Evolutionary conservation across 2,329 filamentous ascomycete genomes (phyloP).

Genomic region (Aspergillus quadrilineatus): DNA sequence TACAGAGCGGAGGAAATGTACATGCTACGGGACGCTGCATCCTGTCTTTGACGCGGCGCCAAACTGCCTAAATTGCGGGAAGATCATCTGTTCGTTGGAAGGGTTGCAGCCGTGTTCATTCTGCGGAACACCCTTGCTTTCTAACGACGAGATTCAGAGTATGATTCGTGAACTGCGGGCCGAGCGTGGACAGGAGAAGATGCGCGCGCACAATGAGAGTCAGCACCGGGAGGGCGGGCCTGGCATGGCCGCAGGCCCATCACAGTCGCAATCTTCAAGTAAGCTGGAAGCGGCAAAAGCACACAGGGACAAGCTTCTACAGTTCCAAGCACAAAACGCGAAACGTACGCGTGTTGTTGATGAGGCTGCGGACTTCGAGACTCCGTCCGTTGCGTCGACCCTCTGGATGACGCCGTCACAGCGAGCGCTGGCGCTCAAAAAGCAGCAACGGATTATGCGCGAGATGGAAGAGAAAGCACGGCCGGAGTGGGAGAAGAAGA

Average conservation of each 20-base stretch:
- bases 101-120: slow-evolving; percentile 92
- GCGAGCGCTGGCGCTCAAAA: slow-evolving; percentile 76
- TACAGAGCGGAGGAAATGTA: slow-evolving; percentile 65
- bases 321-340: slow-evolving; percentile 83
- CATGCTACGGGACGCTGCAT: slow-evolving; percentile 84
- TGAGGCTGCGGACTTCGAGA: slow-evolving; percentile 74
- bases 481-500: slow-evolving; percentile 86
- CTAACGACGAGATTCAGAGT: slow-evolving; percentile 69
- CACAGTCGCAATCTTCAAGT: slow-evolving; percentile 36
- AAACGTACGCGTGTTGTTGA: slow-evolving; percentile 80
- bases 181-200: slow-evolving; percentile 82
- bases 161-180: slow-evolving; percentile 83
- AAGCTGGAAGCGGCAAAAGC: slow-evolving; percentile 69
- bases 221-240: slow-evolving; percentile 39
- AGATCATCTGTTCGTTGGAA: slow-evolving; percentile 92
- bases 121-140: slow-evolving; percentile 74
- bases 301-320: slow-evolving; percentile 77
- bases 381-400: slow-evolving; percentile 59
- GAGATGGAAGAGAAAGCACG: slow-evolving; percentile 84
- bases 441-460: slow-evolving; percentile 77
- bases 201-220: slow-evolving; percentile 70
- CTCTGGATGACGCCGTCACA: slow-evolving; percentile 86
- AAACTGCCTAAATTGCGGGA: slow-evolving; percentile 89
- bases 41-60: slow-evolving; percentile 86
- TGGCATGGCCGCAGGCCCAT: slow-evolving; percentile 19